phyloP scores from a whole-genome alignment of 805 yeast genomes.

The Komagataella kurtzmanii region DNA sequence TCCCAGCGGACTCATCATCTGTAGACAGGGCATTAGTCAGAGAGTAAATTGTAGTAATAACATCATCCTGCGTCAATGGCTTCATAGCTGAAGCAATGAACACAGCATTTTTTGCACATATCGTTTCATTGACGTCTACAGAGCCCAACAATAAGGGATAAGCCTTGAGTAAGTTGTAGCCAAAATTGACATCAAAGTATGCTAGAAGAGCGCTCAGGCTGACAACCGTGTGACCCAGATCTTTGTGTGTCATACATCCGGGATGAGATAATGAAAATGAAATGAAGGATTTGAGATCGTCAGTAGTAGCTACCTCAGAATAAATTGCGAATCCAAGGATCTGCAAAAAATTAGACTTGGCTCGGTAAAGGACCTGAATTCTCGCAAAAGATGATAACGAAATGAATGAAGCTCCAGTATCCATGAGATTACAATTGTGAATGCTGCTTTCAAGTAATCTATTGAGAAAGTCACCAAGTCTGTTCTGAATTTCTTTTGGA shows the following conservation, averaged over 20 bases:
- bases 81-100: constrained; percentile 55
- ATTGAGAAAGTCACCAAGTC: background rate
- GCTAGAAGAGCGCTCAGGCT: constrained; percentile 19
- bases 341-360: background rate
- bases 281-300: background rate
- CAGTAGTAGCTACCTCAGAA: background rate
- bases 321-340: background rate
- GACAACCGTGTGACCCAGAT: constrained; percentile 17
- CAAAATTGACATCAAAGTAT: constrained; percentile 24
- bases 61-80: constrained; percentile 65
- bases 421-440: background rate
- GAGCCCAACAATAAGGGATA: constrained; percentile 43
- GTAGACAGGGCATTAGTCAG: constrained; percentile 60
- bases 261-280: background rate
- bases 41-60: constrained; percentile 75
- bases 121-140: constrained; percentile 29
- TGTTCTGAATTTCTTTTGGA: background rate
- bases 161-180: constrained; percentile 18
- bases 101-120: constrained; percentile 39
- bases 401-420: background rate
- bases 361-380: background rate
- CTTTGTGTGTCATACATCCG: background rate
- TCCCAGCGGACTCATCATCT: constrained; percentile 24
- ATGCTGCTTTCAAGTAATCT: background rate
- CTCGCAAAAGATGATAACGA: background rate